phyloP scores from a whole-genome alignment of 2,329 filamentous ascomycete genomes.

The Monosporascus ibericus region DNA sequence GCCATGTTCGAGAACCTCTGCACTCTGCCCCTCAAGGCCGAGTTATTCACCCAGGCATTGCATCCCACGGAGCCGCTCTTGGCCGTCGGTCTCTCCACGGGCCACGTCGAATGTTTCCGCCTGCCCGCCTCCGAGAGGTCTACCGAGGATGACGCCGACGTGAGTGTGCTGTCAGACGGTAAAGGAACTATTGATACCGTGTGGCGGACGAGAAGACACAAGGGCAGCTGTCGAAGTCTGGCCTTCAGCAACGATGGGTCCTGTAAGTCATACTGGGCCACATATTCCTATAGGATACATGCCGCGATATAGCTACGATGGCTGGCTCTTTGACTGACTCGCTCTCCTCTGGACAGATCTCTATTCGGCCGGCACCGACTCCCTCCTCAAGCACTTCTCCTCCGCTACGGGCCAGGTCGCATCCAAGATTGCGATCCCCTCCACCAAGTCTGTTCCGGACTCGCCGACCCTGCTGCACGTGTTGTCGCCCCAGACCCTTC shows the following conservation, averaged over 20 bases:
- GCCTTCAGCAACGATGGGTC: constrained; percentile 74
- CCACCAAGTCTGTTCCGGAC: constrained; percentile 49
- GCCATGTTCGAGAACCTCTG: constrained; percentile 88
- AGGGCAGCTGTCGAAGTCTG: constrained; percentile 83
- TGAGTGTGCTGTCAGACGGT: constrained; percentile 51
- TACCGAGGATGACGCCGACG: constrained; percentile 46
- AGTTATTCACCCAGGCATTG: constrained; percentile 82
- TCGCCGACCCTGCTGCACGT: constrained; percentile 75
- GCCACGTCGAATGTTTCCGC: constrained; percentile 79
- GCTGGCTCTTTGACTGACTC: not conserved
- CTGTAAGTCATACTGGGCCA: constrained; percentile 37
- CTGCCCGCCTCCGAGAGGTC: constrained; percentile 51
- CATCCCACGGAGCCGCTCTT: constrained; percentile 81
- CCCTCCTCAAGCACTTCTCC: constrained; percentile 52
- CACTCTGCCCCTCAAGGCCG: constrained; percentile 76
- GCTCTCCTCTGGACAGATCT: constrained; percentile 33
- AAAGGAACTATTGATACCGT: constrained; percentile 71
- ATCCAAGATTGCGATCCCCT: constrained; percentile 76
- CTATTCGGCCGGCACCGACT: constrained; percentile 59
- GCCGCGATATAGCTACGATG: not conserved
- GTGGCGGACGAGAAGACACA: constrained; percentile 86
- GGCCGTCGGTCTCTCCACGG: constrained; percentile 76
- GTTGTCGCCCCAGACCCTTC: constrained; percentile 79
- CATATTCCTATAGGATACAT: not conserved
- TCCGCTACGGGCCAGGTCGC: constrained; percentile 60